A percentile compares a stretch with the other conserved stretches of the same genome.
Evolutionary conservation across 768 basidiomycete genomes (phyloP).

Genomic region (Lentinus tigrinus): DNA sequence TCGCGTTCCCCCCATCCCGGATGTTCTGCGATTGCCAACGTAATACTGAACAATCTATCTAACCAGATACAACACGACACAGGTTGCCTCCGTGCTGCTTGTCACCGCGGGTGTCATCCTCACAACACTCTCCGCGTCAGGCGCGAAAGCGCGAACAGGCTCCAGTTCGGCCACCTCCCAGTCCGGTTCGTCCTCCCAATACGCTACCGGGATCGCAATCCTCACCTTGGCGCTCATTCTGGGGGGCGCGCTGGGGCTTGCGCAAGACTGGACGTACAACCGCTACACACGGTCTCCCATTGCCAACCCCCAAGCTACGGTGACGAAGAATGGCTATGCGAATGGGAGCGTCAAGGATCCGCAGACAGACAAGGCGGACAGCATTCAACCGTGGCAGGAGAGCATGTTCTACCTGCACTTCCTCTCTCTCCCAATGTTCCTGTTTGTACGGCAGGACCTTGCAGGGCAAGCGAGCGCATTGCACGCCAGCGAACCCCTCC

Average conservation of each 20-base stretch:
- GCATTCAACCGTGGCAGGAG: constrained; percentile 69
- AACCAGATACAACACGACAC: constrained; percentile 55
- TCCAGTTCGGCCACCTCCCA: constrained; percentile 7
- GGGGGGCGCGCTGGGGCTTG: constrained; percentile 77
- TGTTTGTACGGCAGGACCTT: constrained; percentile 56
- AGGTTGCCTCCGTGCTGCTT: constrained; percentile 73
- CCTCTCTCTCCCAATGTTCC: constrained; percentile 76
- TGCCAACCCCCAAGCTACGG: constrained; percentile 8
- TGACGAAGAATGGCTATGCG: background rate
- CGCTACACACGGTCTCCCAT: constrained; percentile 34
- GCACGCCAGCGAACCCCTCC: constrained; percentile 37
- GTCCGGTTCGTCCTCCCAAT: constrained; percentile 29
- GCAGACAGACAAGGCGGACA: background rate
- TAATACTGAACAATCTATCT: background rate
- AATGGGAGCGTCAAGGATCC: background rate
- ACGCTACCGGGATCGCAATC: constrained; percentile 70
- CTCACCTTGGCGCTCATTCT: constrained; percentile 77
- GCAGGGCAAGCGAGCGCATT: constrained; percentile 43
- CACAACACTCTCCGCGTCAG: constrained; percentile 77
- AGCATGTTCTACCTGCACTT: constrained; percentile 90
- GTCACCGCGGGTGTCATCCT: constrained; percentile 78
- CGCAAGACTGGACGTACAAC: constrained; percentile 78
- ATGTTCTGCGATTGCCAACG: too few species aligned
- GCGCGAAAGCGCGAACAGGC: constrained; percentile 23
- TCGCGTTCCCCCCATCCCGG: too few species aligned